Percentiles rank a stretch among this genome's conserved stretches.
Evolutionary conservation across 176 grass and related monocot species (phyloP).

Genomic region (Cenchrus fungigraminus): DNA sequence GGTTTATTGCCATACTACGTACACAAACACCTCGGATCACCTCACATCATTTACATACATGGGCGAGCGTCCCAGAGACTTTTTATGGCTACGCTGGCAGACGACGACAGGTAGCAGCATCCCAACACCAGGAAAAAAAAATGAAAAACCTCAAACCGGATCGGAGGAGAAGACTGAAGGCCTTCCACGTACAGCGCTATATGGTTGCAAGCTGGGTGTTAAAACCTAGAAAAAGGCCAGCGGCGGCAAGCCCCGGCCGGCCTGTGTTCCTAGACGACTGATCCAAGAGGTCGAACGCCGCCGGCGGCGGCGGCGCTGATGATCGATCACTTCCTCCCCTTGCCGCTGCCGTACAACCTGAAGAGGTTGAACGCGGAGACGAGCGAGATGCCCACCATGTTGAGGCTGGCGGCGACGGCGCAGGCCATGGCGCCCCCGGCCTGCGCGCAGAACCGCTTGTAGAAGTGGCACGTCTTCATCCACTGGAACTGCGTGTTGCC

Average conservation of each 20-base stretch:
- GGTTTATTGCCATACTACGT: constrained; percentile 52
- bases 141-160: not conserved
- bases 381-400: constrained; percentile 53
- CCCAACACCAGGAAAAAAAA: not conserved
- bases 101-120: not conserved
- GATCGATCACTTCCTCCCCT: constrained; percentile 24
- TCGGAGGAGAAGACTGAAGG: not conserved
- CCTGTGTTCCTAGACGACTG: constrained; percentile 1
- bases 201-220: constrained; percentile 21
- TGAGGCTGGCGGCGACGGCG: constrained; percentile 55
- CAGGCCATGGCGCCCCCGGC: constrained; percentile 53
- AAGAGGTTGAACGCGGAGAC: constrained; percentile 94
- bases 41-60: constrained; percentile 61
- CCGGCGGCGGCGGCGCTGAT: no score
- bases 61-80: constrained; percentile 36
- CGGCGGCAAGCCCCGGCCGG: not conserved
- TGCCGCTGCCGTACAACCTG: constrained; percentile 68
- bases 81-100: constrained; percentile 20
- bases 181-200: not conserved
- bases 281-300: not conserved
- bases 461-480: constrained; percentile 91
- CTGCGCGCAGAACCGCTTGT: constrained; percentile 74
- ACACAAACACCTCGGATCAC: constrained; percentile 37
- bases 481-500: constrained; percentile 83
- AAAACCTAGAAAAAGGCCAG: constrained; percentile 23